Evolutionary conservation across 1,284 basidiomycete genomes (phyloP).

Genomic region (Phlebopus sp.): DNA sequence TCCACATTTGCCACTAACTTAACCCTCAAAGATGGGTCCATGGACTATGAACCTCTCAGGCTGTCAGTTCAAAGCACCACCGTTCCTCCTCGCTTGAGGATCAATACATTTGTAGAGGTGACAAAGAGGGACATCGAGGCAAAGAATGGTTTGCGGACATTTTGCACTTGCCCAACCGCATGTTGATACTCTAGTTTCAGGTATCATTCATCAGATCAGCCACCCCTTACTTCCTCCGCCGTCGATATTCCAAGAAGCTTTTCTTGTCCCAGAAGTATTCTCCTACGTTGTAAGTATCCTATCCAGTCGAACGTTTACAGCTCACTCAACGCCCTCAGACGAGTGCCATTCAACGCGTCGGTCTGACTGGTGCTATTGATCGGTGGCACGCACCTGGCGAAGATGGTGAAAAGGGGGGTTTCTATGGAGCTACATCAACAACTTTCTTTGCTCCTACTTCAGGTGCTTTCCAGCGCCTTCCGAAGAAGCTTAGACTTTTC

Average conservation of each 20-base stretch:
- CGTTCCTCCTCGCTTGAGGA: constrained; percentile 33
- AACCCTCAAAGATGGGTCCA: constrained; percentile 46
- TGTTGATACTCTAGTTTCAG: constrained; percentile 24
- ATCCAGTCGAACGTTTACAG: constrained; percentile 2
- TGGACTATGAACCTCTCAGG: constrained; percentile 54
- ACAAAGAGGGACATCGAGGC: constrained; percentile 46
- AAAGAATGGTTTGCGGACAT: constrained; percentile 47
- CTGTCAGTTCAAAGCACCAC: constrained; percentile 47
- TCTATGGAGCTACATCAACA: constrained; percentile 49
- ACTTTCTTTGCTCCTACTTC: constrained; percentile 70
- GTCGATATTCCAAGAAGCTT: constrained; percentile 58
- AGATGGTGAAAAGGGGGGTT: constrained; percentile 34
- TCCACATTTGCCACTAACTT: constrained; percentile 59
- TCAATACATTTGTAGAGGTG: constrained; percentile 60
- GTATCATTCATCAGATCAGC: constrained; percentile 58
- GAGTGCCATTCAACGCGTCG: constrained; percentile 56
- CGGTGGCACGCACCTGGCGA: constrained; percentile 40
- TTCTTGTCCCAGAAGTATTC: constrained; percentile 52
- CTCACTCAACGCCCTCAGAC: constrained; percentile 37
- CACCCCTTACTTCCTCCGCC: constrained; percentile 63
- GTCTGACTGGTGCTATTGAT: constrained; percentile 46
- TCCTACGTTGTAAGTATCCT: constrained; percentile 46
- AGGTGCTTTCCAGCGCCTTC: constrained; percentile 58
- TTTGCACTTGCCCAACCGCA: background rate
- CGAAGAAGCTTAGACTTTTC: constrained; percentile 53